Conservation (phyloP, 495 filamentous ascomycete genomes). For the Terfezia boudieri region DNA sequence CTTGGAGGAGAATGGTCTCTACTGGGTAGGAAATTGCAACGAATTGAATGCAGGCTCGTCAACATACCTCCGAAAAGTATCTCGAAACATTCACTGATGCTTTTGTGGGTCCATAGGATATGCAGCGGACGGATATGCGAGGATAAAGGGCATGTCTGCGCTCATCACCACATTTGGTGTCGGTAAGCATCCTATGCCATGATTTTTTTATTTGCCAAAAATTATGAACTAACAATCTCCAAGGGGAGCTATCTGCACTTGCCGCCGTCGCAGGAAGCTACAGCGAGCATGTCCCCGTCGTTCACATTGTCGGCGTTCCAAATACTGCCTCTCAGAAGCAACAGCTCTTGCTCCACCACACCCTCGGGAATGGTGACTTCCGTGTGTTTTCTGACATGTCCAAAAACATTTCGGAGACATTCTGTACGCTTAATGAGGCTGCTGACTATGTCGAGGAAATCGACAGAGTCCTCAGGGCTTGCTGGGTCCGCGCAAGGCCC, state of each 20-base stretch:
- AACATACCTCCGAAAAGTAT: too few relatives aligned
- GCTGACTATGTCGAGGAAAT: slow-evolving; percentile 48
- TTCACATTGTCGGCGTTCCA: slow-evolving; percentile 63
- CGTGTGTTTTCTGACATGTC: slow-evolving; percentile 69
- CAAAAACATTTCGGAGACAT: slow-evolving; percentile 42
- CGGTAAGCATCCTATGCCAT: slow-evolving; percentile 16
- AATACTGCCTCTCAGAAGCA: slow-evolving; percentile 34
- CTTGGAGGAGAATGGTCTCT: slow-evolving; percentile 35
- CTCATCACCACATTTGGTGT: slow-evolving; percentile 64
- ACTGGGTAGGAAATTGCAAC: slow-evolving; percentile 63
- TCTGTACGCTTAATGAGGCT: slow-evolving; percentile 45
- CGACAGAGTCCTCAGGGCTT: slow-evolving; percentile 57
- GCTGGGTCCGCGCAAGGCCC: slow-evolving; percentile 48
- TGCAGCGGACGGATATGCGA: slow-evolving; percentile 60
- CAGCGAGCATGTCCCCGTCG: slow-evolving; percentile 51
- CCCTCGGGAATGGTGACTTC: slow-evolving; percentile 77
- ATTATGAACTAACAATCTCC: background rate
- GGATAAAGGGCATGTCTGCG: slow-evolving; percentile 48
- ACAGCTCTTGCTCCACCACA: slow-evolving; percentile 64
- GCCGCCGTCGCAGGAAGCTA: slow-evolving; percentile 52
- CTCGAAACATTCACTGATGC: too few relatives aligned
- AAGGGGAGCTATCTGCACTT: slow-evolving; percentile 46
- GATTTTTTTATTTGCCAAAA: background rate
- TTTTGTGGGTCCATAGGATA: slow-evolving; percentile 27
- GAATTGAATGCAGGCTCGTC: slow-evolving; percentile 52